Conservation (phyloP, 345 rosid genomes). For the Kandelia obovata region DNA sequence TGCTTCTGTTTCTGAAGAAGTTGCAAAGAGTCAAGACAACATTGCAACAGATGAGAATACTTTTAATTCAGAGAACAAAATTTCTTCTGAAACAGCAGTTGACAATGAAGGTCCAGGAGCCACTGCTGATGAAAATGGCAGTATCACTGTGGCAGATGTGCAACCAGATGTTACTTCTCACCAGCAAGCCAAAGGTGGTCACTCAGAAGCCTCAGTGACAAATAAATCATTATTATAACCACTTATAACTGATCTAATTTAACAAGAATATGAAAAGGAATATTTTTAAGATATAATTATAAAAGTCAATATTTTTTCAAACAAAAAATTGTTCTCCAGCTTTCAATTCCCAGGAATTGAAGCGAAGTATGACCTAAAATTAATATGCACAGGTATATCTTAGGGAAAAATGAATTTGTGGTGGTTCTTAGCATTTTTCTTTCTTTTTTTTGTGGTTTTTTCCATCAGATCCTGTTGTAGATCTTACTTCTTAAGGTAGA, state of each 20-base stretch:
- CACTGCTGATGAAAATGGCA: conserved; percentile 39
- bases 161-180: conserved; percentile 29
- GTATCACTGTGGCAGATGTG: conserved; percentile 32
- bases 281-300: background rate
- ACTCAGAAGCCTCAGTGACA: background rate
- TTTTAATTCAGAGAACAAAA: conserved; percentile 27
- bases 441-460: background rate
- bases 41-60: conserved; percentile 34
- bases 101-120: conserved; percentile 32
- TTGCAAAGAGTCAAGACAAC: conserved; percentile 19
- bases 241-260: background rate
- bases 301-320: background rate
- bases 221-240: background rate
- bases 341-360: background rate
- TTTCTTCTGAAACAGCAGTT: conserved; percentile 30
- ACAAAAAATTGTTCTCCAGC: background rate
- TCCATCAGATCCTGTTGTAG: background rate
- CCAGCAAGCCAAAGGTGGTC: conserved; percentile 27
- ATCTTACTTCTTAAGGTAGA: no score
- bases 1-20: conserved; percentile 34
- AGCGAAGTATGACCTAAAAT: no score
- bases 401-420: background rate
- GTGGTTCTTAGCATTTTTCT: background rate
- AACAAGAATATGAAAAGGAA: background rate
- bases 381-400: background rate